phyloP scores from a whole-genome alignment of 2,329 filamentous ascomycete genomes.

The Aspergillus intermedius region DNA sequence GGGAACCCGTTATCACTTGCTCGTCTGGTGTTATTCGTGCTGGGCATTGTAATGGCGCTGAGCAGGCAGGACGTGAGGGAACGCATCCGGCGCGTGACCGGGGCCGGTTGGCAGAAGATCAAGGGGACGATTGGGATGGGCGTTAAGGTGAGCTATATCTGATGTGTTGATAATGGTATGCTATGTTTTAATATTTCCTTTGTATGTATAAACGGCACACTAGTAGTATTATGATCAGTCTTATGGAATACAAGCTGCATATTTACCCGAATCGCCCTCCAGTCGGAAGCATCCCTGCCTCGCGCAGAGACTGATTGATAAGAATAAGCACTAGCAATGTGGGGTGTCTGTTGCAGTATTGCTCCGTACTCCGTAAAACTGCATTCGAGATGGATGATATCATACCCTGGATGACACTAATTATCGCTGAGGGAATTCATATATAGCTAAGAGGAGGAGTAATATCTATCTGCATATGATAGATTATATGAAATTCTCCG shows the following conservation, averaged over 20 bases:
- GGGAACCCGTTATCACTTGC: slow-evolving; percentile 51
- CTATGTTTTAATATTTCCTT: slow-evolving; percentile 2
- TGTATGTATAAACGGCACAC: slow-evolving; percentile 9
- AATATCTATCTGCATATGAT: no score
- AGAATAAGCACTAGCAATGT: no score
- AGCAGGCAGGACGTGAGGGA: slow-evolving; percentile 69
- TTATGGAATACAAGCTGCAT: not conserved
- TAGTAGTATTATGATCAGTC: slow-evolving; percentile 1
- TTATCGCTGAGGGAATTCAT: no score
- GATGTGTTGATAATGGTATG: slow-evolving; percentile 1
- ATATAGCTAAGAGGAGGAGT: no score
- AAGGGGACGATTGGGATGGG: slow-evolving; percentile 88
- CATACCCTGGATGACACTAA: no score
- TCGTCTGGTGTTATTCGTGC: slow-evolving; percentile 67
- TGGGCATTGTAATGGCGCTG: slow-evolving; percentile 70
- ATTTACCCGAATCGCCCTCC: not conserved
- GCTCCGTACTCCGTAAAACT: no score
- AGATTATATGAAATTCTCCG: no score
- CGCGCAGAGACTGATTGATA: no score
- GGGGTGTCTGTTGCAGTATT: no score
- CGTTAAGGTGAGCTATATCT: slow-evolving; percentile 95
- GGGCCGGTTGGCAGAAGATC: slow-evolving; percentile 71
- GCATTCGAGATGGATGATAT: no score
- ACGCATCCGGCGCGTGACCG: slow-evolving; percentile 62
- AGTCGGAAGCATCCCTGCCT: not conserved